Evolutionary conservation across 2,329 filamentous ascomycete genomes (phyloP), one percentile per base, ranked within the genome.

Genomic region (Nemania abortiva): DNA sequence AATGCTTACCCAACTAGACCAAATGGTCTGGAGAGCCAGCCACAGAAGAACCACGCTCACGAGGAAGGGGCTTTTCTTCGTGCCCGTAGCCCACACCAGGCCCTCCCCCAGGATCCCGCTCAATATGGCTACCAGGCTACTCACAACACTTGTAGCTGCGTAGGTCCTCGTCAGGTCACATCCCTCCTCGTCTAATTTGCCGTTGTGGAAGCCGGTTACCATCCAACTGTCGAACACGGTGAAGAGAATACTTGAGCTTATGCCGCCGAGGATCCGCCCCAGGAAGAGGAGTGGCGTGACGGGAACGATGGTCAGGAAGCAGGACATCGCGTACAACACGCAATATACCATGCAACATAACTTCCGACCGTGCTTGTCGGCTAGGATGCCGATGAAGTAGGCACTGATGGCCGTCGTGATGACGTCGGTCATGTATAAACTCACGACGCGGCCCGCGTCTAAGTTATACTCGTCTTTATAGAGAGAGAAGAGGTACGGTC

Each of bases 141-240:
- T 90, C 66, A 87, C 73, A 2, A 83, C 84, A 3, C 84, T 84
- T 79, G 87, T 84, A 31, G 82, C 79, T 4, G 85, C 86, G 75
- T 88, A 89, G 24, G 89, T 82, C 34, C 80, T 78, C 18, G 76
- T 75, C 22, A 78, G 57, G 47, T 77, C 74, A 49, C 76, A 78
- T 7, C 76, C 77, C 22, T 74, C n/a, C 9, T 74, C 70, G 63
- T 84, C 83, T 34, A 90, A 79, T 49, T 82, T 82, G 7, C 80
- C 76, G 9, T 81, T 80, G 7, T 77, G 77, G n/a, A 83, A 89
- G 73, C 90, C 87, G 55, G 85, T 82, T 31, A 89, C 85, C 81
- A 90, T 85, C 87, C 87, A 89, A 54, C 86, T 84, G 72, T 90
- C 87, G 70, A 90, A 89, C 10, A 86, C 85, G 56, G 82, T 87